Evolutionary conservation across 148 eudicot species (phyloP).

Genomic region (Fallopia convolvulus): DNA sequence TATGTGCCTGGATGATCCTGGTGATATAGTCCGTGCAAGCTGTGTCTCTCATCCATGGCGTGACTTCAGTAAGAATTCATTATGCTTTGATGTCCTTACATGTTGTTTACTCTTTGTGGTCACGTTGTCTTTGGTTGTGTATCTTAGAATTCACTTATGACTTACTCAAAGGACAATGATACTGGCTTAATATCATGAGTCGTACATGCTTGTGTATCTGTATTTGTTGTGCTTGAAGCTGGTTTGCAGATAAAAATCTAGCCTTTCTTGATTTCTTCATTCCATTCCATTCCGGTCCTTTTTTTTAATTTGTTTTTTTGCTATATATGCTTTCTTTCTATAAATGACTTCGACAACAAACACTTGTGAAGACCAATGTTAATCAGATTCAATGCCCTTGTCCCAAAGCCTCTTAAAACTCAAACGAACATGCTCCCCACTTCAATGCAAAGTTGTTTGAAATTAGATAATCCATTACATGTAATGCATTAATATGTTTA

Average conservation of each 20-base stretch:
- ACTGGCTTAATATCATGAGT: not conserved
- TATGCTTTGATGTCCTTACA: not conserved
- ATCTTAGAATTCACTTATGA: not conserved
- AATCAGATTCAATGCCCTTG: not conserved
- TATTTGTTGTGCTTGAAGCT: not conserved
- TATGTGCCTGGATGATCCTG: slow-evolving; percentile 55
- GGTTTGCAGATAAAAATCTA: not conserved
- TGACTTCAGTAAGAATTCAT: slow-evolving; percentile 48
- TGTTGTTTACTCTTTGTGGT: not conserved
- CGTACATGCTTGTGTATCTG: not conserved
- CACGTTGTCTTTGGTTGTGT: not conserved
- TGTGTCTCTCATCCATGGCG: slow-evolving; percentile 58
- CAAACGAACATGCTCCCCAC: not conserved
- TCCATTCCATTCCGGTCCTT: not conserved
- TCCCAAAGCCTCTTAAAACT: not conserved
- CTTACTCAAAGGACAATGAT: not conserved
- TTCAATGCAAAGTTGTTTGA: not conserved
- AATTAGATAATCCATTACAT: not conserved
- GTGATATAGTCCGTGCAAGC: slow-evolving; percentile 56
- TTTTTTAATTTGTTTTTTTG: not conserved
- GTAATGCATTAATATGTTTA: not conserved
- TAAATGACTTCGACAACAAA: not conserved
- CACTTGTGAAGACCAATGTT: not conserved
- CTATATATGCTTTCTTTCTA: not conserved
- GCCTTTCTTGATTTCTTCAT: too few species aligned